A percentile compares a stretch with the other conserved stretches of the same genome.
These are phyloP conservation scores for Hymenoscyphus fructigenus DNA, from an alignment of 2,329 filamentous ascomycete species.

Conservation along the genomic window DNA sequence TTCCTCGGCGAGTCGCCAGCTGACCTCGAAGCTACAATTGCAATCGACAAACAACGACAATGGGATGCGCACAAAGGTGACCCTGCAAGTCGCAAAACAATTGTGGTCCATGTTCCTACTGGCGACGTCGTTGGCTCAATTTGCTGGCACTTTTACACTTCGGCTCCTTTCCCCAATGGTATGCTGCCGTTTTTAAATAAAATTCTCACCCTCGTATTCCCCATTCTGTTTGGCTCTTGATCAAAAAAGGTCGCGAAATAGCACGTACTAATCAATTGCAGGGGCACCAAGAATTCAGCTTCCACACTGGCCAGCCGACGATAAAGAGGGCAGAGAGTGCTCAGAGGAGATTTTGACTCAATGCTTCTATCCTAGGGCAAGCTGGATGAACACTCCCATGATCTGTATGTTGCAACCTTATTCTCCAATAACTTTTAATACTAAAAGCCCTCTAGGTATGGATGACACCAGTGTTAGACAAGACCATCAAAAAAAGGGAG, in stretches of 20 bases:
- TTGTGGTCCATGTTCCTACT: conserved; percentile 1
- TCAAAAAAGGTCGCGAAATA: no score
- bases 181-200: no score
- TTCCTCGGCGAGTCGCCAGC: not conserved
- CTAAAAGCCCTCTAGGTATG: not conserved
- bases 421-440: not conserved
- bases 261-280: not conserved
- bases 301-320: not conserved
- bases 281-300: not conserved
- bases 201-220: no score
- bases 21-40: conserved; percentile 2
- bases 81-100: conserved; percentile 1
- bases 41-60: not conserved
- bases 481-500: conserved; percentile 2
- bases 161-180: conserved; percentile 2
- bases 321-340: conserved; percentile 3
- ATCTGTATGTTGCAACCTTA: not conserved
- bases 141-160: conserved; percentile 1
- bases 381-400: conserved; percentile 5
- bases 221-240: no score
- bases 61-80: not conserved
- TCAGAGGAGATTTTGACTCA: conserved; percentile 3
- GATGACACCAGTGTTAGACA: not conserved
- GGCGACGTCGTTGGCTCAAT: not conserved
- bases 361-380: conserved; percentile 2